Base-by-base conservation (phyloP, 2,329 filamentous ascomycete genomes). In the Cryphonectria parasitica region DNA sequence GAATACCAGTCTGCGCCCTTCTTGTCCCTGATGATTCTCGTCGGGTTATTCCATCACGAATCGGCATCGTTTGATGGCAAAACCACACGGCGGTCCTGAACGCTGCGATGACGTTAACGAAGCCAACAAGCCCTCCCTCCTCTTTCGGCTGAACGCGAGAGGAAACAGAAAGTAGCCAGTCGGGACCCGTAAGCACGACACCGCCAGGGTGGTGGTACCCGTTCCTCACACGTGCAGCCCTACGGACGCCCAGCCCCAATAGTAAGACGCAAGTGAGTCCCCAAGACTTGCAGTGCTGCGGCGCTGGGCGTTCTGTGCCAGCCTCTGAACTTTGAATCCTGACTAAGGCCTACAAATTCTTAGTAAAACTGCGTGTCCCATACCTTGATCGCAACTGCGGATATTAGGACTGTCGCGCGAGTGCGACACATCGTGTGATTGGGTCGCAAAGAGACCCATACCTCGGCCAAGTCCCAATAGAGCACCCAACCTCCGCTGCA, bases 151-250 rank as follows among this genome's bases (percentile, higher is more conserved):
- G 60, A 41, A 22, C 2, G 11, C 17, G 34, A n/a, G 22, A 39
- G 6, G 22, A 25, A 41, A 39, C 31, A 60, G 6, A 28, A 60
- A 62, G 34, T 6, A 41, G 60, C 36, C 60, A 41, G 31, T 62
- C 60, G 19, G 31, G 11, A 41, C 60, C 34, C 60, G 60, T 62
- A n/a, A 62, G 60, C 60, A 62, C 52, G 25, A 41, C n/a, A 54
- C n/a, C 25, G n/a, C 52, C 43, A 49, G 45, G 45, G 45, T 41
- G 19, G 60, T 34, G 60, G 34, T 36, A 4, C 45, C 45, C 8
- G 19, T 62, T 41, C 60, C 34, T 41, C 58, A 25, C 58, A 56
- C 28, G 54, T 58, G 54, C 54, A 58, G 54, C 54, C 54, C 54
- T 58, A 58, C 54, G 17, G 25, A 11, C 25, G 54, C 11, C 19